Base-by-base conservation (phyloP, 768 basidiomycete genomes). In the Trametes gibbosa region DNA sequence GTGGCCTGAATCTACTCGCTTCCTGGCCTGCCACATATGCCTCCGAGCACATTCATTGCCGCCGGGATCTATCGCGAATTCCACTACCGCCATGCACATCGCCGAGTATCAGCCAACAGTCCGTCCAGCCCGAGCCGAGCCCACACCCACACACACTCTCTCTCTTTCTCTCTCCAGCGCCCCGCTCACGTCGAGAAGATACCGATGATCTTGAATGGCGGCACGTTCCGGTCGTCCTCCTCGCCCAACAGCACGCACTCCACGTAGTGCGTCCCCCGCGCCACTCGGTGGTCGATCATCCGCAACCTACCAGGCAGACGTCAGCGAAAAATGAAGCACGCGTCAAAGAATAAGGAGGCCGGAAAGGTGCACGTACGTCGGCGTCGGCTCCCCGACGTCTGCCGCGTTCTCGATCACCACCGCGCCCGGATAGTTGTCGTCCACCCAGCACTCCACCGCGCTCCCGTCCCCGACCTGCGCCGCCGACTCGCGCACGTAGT, bases 361-460 rank as follows among this genome's bases (percentile, higher is more conserved):
- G n/a, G n/a, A n/a, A n/a, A n/a, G n/a, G n/a, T 32, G 29, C 42
- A 68, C 90, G 65, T 71, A 93, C 92, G 81, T 79, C 29, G 92
- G 82, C 52, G 79, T 82, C 0, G 84, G 73, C 55, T 84, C 84
- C 3, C 74, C 76, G 6, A 86, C 75, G 56, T 89, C 84, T 3
- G 79, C 91, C 1, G 84, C 84, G 68, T 98, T 95, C 71, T 86
- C 84, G 57, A 98, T 79, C 41, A 85, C 79, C 60, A 83, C 84
- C 27, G 85, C 87, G 5, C 97, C 96, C 0, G 66, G 74, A 63
- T 86, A 83, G 70, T 99, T 99, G 72, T 99, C 95, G 72, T 99
- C 97, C 32, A 99, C 97, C 96, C 96, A 98, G 71, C 97, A 98
- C 66, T 90, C 84, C 3, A 95, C 78, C 52, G 82, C 79, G 65